phyloP scores from a whole-genome alignment of 2,329 filamentous ascomycete genomes.

The Monosporascus sp. region DNA sequence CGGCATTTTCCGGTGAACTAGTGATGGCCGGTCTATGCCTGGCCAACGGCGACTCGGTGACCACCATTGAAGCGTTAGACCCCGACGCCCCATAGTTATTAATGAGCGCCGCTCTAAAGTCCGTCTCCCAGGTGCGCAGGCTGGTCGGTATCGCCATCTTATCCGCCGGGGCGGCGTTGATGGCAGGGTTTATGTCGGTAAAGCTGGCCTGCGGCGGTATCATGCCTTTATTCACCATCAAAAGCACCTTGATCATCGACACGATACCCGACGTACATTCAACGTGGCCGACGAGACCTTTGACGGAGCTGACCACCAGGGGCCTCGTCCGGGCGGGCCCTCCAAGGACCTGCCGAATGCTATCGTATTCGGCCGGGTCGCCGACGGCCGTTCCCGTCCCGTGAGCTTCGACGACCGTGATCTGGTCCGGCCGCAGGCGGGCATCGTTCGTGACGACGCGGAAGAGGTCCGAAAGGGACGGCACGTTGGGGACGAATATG shows the following conservation, averaged over 20 bases:
- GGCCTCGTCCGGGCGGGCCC: too few species aligned
- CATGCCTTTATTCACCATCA: too few species aligned
- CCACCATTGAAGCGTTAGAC: slow-evolving; percentile 26
- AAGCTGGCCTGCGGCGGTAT: too few species aligned
- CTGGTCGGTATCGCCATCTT: slow-evolving; percentile 15
- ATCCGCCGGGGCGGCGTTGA: slow-evolving; percentile 11
- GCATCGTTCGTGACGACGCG: slow-evolving; percentile 23
- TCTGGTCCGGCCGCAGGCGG: slow-evolving; percentile 15
- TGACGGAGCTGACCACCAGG: too few species aligned
- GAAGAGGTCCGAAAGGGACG: slow-evolving; percentile 27
- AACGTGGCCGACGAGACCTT: too few species aligned
- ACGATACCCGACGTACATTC: too few species aligned
- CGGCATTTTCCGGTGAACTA: too few species aligned
- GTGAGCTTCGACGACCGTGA: slow-evolving; percentile 33
- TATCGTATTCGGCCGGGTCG: slow-evolving; percentile 21
- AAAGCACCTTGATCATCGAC: too few species aligned
- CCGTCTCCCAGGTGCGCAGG: neutral
- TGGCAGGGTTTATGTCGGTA: slow-evolving; percentile 4
- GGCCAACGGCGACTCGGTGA: slow-evolving; percentile 14
- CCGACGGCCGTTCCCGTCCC: slow-evolving; percentile 39
- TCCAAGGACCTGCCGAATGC: too few species aligned
- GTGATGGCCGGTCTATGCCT: too few species aligned
- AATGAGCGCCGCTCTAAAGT: slow-evolving; percentile 14
- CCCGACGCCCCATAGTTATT: slow-evolving; percentile 34
- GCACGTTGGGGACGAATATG: slow-evolving; percentile 35